Evolutionary conservation across 257 asterid species (phyloP).

Genomic region (Cinchona pubescens): DNA sequence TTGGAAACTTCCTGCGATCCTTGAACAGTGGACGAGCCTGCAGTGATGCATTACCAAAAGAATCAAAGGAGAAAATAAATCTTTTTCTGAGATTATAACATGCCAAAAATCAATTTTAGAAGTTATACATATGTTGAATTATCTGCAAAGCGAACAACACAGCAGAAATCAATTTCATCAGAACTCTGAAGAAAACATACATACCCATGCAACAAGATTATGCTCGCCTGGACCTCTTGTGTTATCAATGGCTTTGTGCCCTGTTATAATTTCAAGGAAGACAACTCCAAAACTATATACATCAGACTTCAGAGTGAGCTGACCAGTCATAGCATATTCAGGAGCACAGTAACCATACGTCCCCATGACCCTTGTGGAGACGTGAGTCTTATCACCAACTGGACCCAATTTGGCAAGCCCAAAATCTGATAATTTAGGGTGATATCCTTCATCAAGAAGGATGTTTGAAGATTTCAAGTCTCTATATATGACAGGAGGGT

Average conservation of each 20-base stretch:
- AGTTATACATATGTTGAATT: background rate
- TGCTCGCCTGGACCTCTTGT: slow-evolving; percentile 60
- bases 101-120: background rate
- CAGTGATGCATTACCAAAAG: slow-evolving; percentile 7
- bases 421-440: slow-evolving; percentile 83
- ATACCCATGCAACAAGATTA: slow-evolving; percentile 90
- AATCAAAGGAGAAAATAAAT: background rate
- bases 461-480: slow-evolving; percentile 84
- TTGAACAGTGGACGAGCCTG: slow-evolving; percentile 93
- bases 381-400: slow-evolving; percentile 89
- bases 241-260: slow-evolving; percentile 84
- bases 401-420: slow-evolving; percentile 95
- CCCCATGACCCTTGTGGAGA: slow-evolving; percentile 94
- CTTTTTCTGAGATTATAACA: background rate
- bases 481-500: slow-evolving; percentile 85
- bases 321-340: slow-evolving; percentile 95
- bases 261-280: slow-evolving; percentile 82
- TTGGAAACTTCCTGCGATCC: slow-evolving; percentile 72
- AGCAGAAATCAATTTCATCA: slow-evolving; percentile 13
- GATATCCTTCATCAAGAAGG: slow-evolving; percentile 73
- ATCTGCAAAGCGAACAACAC: background rate
- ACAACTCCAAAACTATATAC: slow-evolving; percentile 90
- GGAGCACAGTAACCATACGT: slow-evolving; percentile 97
- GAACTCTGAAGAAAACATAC: slow-evolving; percentile 6
- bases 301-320: slow-evolving; percentile 80